phyloP scores from a whole-genome alignment of 441 rosid species.

The Adansonia madagascariensis region DNA sequence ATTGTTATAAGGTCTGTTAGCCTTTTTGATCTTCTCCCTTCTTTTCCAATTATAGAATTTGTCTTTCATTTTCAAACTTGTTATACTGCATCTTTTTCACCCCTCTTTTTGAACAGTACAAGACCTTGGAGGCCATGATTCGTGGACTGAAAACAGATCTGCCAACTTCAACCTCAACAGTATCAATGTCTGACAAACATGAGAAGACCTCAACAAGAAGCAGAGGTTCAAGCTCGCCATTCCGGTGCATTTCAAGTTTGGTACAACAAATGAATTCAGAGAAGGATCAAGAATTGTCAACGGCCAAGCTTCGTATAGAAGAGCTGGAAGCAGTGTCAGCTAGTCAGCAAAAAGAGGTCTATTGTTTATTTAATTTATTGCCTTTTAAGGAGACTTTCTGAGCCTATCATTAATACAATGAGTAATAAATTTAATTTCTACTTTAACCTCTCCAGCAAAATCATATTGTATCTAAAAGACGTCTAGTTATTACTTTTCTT shows the following conservation, averaged over 20 bases:
- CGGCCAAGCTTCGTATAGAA: conserved; percentile 63
- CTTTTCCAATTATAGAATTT: conserved; percentile 1
- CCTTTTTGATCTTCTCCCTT: not conserved
- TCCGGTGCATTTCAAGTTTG: conserved; percentile 86
- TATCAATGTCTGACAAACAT: conserved; percentile 46
- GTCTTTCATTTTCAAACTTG: not conserved
- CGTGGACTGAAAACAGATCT: conserved; percentile 58
- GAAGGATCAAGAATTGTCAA: conserved; percentile 81
- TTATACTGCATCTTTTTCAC: conserved; percentile 20
- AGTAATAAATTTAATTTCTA: conserved; percentile 11
- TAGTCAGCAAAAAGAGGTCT: conserved; percentile 80
- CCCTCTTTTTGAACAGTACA: conserved; percentile 59
- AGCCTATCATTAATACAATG: conserved; percentile 8
- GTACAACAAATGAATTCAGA: conserved; percentile 88
- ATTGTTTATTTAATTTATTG: conserved; percentile 17
- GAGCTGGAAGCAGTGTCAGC: conserved; percentile 69
- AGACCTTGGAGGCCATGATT: conserved; percentile 79
- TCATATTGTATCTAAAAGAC: not conserved
- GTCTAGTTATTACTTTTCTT: conserved; percentile 2
- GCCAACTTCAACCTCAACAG: conserved; percentile 49
- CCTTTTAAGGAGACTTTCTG: conserved; percentile 15
- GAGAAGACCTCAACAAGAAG: conserved; percentile 61
- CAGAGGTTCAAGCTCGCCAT: conserved; percentile 97
- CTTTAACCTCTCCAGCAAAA: not conserved
- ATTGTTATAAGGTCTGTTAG: not conserved